Conservation (phyloP, 257 asterid genomes). For the Solanum rostratum region DNA sequence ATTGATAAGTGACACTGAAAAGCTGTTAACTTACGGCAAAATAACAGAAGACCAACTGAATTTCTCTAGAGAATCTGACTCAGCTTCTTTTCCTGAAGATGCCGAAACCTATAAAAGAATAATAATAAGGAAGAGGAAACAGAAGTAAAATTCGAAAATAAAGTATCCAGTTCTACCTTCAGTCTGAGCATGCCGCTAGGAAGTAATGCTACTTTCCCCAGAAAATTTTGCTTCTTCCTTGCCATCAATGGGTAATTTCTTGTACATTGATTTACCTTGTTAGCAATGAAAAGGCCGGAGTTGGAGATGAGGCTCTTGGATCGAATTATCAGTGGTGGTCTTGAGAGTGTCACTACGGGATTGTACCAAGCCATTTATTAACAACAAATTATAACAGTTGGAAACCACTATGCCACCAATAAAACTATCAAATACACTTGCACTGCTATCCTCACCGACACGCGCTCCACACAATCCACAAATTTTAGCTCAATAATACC, state of each 20-base stretch:
- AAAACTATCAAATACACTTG: neutral
- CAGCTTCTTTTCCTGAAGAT: constrained; percentile 41
- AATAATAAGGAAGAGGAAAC: neutral
- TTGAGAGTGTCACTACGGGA: neutral
- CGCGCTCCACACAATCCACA: neutral
- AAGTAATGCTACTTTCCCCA: neutral
- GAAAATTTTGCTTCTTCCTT: neutral
- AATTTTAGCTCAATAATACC: neutral
- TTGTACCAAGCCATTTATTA: neutral
- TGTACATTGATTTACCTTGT: neutral
- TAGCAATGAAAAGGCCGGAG: neutral
- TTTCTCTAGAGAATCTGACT: constrained; percentile 37
- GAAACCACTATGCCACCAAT: neutral
- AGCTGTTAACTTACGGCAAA: constrained; percentile 51
- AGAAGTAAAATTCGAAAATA: neutral
- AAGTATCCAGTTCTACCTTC: constrained; percentile 4
- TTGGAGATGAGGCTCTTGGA: neutral
- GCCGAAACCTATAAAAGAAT: constrained; percentile 39
- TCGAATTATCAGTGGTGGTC: neutral
- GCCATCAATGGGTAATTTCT: neutral
- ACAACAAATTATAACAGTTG: neutral
- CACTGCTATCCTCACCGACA: neutral
- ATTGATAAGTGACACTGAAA: neutral
- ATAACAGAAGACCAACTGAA: constrained; percentile 79
- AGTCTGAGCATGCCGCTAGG: neutral